Evolutionary conservation across 2,329 filamentous ascomycete species (phyloP).

Genomic region (Teratosphaeria epicoccoides): DNA sequence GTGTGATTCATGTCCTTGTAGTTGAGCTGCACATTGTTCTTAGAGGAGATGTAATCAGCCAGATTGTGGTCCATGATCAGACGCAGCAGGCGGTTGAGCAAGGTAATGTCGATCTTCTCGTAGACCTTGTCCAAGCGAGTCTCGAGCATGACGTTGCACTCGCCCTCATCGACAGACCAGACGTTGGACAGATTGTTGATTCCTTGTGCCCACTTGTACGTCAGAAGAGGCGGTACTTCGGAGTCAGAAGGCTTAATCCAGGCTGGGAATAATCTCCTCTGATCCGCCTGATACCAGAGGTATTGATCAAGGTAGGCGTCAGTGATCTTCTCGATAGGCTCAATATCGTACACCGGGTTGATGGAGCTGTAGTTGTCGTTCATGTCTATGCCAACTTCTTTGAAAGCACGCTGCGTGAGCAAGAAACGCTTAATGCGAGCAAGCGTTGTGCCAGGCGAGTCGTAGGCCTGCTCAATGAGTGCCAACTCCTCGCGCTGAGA

Average conservation of each 20-base stretch:
- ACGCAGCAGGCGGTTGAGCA: slow-evolving; percentile 83
- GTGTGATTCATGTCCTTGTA: slow-evolving; percentile 99
- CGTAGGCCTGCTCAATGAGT: slow-evolving; percentile 94
- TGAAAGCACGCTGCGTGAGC: slow-evolving; percentile 93
- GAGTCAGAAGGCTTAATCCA: slow-evolving; percentile 99
- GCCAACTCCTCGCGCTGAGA: slow-evolving; percentile 95
- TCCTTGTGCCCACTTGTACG: slow-evolving; percentile 98
- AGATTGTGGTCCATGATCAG: slow-evolving; percentile 99
- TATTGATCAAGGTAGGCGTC: slow-evolving; percentile 98
- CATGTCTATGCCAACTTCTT: slow-evolving; percentile 99
- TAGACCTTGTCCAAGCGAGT: slow-evolving; percentile 98
- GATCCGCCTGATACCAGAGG: slow-evolving; percentile 97
- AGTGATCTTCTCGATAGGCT: slow-evolving; percentile 98
- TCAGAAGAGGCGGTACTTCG: slow-evolving; percentile 84
- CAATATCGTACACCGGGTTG: slow-evolving; percentile 97
- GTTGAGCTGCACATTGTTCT: slow-evolving; percentile 98
- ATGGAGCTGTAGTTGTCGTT: slow-evolving; percentile 99
- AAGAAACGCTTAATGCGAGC: slow-evolving; percentile 96
- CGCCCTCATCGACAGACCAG: slow-evolving; percentile 86
- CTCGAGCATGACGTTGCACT: slow-evolving; percentile 98
- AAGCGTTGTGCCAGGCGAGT: slow-evolving; percentile 89
- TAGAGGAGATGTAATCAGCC: slow-evolving; percentile 96
- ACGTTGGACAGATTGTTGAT: slow-evolving; percentile 97
- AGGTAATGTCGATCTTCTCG: slow-evolving; percentile 94
- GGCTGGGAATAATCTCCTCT: slow-evolving; percentile 88